These are phyloP conservation scores for Nannochloropsis gaditana DNA, from an alignment of 108 stramenopile genomes.

Conservation along the genomic window DNA sequence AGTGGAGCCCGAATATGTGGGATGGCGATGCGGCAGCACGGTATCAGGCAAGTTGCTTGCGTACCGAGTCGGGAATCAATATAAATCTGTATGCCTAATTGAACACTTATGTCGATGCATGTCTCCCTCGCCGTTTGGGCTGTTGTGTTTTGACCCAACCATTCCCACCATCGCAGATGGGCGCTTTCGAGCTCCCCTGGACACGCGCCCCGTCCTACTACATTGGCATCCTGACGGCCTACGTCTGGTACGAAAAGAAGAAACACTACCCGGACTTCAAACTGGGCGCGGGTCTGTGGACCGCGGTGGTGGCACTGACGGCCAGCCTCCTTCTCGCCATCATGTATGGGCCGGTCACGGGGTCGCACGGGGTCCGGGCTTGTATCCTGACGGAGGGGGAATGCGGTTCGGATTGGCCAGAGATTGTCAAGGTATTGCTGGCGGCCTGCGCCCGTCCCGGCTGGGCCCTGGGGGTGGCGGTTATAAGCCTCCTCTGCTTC, in stretches of 20 bases:
- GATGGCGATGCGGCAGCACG: background rate
- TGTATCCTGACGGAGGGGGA: background rate
- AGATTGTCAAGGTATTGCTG: background rate
- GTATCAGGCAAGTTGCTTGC: background rate
- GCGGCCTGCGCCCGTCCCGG: background rate
- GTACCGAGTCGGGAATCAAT: no score
- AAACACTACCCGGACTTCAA: background rate
- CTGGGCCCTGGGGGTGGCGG: background rate
- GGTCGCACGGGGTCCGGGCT: background rate
- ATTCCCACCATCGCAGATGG: background rate
- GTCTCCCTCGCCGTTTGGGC: no score
- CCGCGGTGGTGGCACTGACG: background rate
- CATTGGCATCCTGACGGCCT: background rate
- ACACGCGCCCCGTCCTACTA: background rate
- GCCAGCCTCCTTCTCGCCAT: background rate
- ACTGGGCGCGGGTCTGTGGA: background rate
- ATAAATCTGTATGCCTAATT: no score
- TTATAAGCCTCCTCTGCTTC: background rate
- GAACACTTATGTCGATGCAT: no score
- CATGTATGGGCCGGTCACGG: background rate
- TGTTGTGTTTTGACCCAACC: no score
- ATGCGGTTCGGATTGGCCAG: background rate
- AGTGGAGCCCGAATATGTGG: background rate
- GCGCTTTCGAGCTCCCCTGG: background rate
- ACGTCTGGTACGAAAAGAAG: constrained; percentile 15